Percentiles rank a stretch among this genome's conserved stretches.
These are phyloP conservation scores for Starmerella floricola DNA, from an alignment of 805 yeast species.

Conservation along the genomic window DNA sequence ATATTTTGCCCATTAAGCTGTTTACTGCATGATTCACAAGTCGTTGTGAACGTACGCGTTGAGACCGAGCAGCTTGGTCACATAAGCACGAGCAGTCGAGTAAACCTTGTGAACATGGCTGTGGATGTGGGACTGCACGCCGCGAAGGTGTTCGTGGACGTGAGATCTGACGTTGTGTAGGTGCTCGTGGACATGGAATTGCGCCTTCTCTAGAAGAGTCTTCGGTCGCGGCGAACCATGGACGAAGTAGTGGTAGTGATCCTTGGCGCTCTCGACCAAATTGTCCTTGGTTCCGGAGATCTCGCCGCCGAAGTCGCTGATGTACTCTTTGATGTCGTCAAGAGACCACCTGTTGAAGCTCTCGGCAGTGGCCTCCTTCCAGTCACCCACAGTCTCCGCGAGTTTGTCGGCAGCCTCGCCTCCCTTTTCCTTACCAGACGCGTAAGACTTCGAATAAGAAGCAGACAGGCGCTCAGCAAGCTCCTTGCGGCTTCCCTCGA, in stretches of 20 bases:
- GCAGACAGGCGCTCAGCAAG: slow-evolving; percentile 38
- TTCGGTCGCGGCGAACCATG: slow-evolving; percentile 13
- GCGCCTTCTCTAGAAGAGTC: slow-evolving; percentile 3
- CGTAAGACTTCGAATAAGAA: slow-evolving; percentile 35
- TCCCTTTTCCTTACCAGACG: slow-evolving; percentile 33
- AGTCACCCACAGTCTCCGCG: slow-evolving; percentile 27
- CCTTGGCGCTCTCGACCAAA: slow-evolving; percentile 21
- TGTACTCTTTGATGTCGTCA: slow-evolving; percentile 45
- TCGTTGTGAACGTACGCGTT: slow-evolving; percentile 2
- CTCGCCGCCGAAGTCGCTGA: slow-evolving; percentile 34
- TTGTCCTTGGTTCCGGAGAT: slow-evolving; percentile 16
- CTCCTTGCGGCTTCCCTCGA: slow-evolving; percentile 36
- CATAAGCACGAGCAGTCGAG: neutral
- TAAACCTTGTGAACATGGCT: neutral
- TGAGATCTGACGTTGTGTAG: neutral
- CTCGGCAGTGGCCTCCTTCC: slow-evolving; percentile 32
- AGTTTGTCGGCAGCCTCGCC: slow-evolving; percentile 34
- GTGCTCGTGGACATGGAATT: neutral
- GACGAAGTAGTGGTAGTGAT: slow-evolving; percentile 15
- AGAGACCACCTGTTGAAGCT: slow-evolving; percentile 41
- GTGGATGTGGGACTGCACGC: neutral
- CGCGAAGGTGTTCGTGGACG: slow-evolving; percentile 5
- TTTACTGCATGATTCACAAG: no score
- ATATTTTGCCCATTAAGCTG: no score
- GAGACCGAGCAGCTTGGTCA: neutral